phyloP scores from a whole-genome alignment of 352 stramenopile species.

The Globisporangium carolinianum region DNA sequence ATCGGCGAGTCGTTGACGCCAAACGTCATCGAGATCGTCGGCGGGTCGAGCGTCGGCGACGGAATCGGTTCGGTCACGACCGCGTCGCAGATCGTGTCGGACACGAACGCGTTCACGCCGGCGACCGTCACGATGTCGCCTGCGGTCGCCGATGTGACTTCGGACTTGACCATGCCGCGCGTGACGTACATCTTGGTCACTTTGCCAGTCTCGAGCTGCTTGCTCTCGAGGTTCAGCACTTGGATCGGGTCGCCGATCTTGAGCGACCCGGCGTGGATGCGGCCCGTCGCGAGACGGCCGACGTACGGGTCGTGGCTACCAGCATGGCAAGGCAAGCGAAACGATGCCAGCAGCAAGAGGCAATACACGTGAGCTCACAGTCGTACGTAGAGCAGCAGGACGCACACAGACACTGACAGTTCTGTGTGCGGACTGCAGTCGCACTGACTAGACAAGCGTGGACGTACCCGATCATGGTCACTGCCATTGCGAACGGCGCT shows the following conservation, averaged over 20 bases:
- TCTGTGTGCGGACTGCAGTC: neutral
- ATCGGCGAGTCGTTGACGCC: slow-evolving; percentile 96
- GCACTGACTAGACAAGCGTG: neutral
- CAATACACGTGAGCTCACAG: neutral
- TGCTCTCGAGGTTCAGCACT: slow-evolving; percentile 84
- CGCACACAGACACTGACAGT: neutral
- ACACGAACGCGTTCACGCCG: slow-evolving; percentile 89
- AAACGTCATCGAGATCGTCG: slow-evolving; percentile 98
- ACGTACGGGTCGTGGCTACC: slow-evolving; percentile 97
- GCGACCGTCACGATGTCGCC: slow-evolving; percentile 97
- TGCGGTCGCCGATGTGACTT: slow-evolving; percentile 83
- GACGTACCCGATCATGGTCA: slow-evolving; percentile 90
- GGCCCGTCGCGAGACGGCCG: slow-evolving; percentile 93
- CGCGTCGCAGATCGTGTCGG: slow-evolving; percentile 84
- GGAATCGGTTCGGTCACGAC: slow-evolving; percentile 79
- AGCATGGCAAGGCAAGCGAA: slow-evolving; percentile 8
- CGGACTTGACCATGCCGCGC: slow-evolving; percentile 69
- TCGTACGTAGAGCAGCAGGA: neutral
- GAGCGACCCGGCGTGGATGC: slow-evolving; percentile 91
- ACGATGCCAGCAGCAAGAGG: neutral
- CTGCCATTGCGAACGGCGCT: slow-evolving; percentile 91
- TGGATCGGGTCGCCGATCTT: slow-evolving; percentile 88
- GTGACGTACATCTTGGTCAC: slow-evolving; percentile 89
- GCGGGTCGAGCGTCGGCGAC: slow-evolving; percentile 92
- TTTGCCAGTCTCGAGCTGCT: slow-evolving; percentile 65